These are phyloP conservation scores for Fusarium caatingaense DNA, from an alignment of 2,329 filamentous ascomycete genomes.

Conservation along the genomic window DNA sequence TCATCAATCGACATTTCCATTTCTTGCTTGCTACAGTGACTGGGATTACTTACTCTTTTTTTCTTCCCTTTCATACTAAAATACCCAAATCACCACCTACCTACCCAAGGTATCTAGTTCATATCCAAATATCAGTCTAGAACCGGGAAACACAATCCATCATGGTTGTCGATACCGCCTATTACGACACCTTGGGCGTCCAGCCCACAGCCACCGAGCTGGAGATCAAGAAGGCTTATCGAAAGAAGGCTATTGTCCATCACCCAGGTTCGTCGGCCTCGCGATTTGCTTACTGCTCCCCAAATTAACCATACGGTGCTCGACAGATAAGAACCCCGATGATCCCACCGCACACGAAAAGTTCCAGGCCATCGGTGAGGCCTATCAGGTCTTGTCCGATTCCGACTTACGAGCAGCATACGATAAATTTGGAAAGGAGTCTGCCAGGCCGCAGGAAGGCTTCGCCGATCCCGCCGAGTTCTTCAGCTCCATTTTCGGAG, in stretches of 20 bases:
- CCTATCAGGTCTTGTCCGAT: slow-evolving; percentile 86
- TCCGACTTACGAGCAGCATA: slow-evolving; percentile 89
- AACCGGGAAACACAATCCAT: slow-evolving; percentile 45
- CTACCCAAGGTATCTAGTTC: background rate
- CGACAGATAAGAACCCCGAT: slow-evolving; percentile 92
- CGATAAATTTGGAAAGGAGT: slow-evolving; percentile 97
- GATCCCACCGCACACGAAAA: slow-evolving; percentile 93
- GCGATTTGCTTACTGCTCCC: background rate
- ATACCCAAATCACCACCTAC: background rate
- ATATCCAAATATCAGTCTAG: slow-evolving; percentile 24
- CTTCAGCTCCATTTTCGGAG: slow-evolving; percentile 98
- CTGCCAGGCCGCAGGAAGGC: slow-evolving; percentile 88
- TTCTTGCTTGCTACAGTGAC: slow-evolving; percentile 22
- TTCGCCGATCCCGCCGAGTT: slow-evolving; percentile 98
- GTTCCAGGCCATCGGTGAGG: slow-evolving; percentile 87
- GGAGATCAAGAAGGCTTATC: slow-evolving; percentile 97
- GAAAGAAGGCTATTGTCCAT: slow-evolving; percentile 92
- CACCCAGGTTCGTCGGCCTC: slow-evolving; percentile 74
- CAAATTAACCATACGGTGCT: slow-evolving; percentile 25
- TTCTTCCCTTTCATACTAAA: background rate
- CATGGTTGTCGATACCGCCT: slow-evolving; percentile 90
- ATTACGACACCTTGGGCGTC: slow-evolving; percentile 90
- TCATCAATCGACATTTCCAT: slow-evolving; percentile 36
- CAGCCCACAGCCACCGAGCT: slow-evolving; percentile 86
- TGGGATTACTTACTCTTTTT: background rate